Base-by-base conservation (phyloP, 2,329 filamentous ascomycete genomes). In the Aureobasidium sp. region DNA sequence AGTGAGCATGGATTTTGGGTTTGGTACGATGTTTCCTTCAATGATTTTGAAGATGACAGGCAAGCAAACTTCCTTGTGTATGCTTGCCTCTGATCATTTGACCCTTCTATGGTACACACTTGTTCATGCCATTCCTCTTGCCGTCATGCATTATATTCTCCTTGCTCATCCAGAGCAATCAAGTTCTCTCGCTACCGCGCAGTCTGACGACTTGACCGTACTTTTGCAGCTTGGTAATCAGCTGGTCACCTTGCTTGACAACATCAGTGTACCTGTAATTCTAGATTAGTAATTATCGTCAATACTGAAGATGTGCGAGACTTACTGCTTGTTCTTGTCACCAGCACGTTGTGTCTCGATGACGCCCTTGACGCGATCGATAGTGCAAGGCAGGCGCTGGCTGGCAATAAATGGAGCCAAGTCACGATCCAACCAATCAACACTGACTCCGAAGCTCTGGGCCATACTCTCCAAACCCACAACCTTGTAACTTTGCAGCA, bases 161-260 rank as follows among this genome's bases (percentile, higher is more conserved):
- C 41, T 11, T n/a, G 11, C 2, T 11, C 30, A 13, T 9, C 3
- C 16, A 21, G 4, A 32, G 9, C 27, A 29, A 44, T 44, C n/a
- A 62, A 37, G 59, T 62, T 39, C 94, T 85, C 82, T 99, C 94
- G 73, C 93, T 97, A 44, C 94, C 94, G 70, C 94, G 86, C 77
- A 99, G 81, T 72, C 94, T 85, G 66, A 99, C 94, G 2, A 94
- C 89, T 77, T 99, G 94, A 48, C 94, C 94, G 75, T 99, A 99
- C 82, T 99, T 99, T 79, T 99, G 94, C 68, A 99, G 81, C 83
- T 99, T 99, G 63, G 94, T 99, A 74, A 99, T 97, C 65, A 99
- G 83, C 77, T 96, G 90, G 76, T 99, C 94, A 36, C 94, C 94
- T 74, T 97, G 94, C 79, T 94, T 94, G 64, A 99, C 91, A 41